These are phyloP conservation scores for Nakazawaea wickerhamii DNA, from an alignment of 805 yeast genomes.

Conservation along the genomic window DNA sequence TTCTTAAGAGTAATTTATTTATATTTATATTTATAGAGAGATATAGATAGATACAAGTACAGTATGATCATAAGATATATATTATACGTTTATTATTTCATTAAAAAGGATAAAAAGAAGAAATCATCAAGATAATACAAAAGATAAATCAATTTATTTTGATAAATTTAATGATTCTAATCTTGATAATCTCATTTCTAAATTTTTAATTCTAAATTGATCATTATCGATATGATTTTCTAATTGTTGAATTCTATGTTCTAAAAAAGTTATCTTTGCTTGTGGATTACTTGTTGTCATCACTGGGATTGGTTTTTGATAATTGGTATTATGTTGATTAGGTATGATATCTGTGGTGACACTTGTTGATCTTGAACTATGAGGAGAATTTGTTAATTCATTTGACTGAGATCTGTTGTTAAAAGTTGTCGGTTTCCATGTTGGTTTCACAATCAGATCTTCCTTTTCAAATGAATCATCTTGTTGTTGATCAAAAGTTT, in stretches of 20 bases:
- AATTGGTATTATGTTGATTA: neutral
- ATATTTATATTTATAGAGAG: neutral
- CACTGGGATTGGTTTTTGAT: neutral
- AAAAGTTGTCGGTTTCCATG: too few relatives aligned
- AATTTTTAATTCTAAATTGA: slow-evolving; percentile 1
- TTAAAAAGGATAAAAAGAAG: neutral
- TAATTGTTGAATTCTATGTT: slow-evolving; percentile 1
- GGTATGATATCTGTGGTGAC: neutral
- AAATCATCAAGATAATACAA: neutral
- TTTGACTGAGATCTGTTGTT: too few relatives aligned
- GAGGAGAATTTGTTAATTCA: neutral
- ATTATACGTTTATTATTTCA: neutral
- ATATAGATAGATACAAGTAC: too few relatives aligned
- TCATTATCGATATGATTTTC: slow-evolving; percentile 9
- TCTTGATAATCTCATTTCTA: slow-evolving; percentile 4
- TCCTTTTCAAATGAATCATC: neutral
- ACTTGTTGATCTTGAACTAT: slow-evolving; percentile 3
- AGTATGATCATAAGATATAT: neutral
- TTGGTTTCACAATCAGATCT: neutral
- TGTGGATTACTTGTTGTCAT: neutral
- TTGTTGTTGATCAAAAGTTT: neutral
- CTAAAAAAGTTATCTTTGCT: neutral
- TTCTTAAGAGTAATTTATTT: neutral
- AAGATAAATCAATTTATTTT: neutral
- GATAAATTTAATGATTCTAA: slow-evolving; percentile 4